A percentile compares a stretch with the other conserved stretches of the same genome.
These are phyloP conservation scores for Fusarium transvaalense DNA, from an alignment of 2,329 filamentous ascomycete genomes.

Conservation along the genomic window DNA sequence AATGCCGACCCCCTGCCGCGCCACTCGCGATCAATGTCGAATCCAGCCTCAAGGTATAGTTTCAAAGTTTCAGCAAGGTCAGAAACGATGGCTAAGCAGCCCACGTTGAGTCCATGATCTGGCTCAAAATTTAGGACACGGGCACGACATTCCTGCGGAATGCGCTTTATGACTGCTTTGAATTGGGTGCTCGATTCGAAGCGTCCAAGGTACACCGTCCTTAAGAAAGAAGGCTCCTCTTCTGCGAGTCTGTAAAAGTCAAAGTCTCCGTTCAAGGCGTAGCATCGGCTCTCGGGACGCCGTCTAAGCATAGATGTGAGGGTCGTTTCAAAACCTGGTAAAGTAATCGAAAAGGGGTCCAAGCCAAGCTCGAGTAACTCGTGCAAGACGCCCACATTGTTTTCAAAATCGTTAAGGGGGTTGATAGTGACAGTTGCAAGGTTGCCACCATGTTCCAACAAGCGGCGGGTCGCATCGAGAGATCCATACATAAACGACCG, in stretches of 20 bases:
- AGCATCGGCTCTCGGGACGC: neutral
- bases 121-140: slow-evolving; percentile 28
- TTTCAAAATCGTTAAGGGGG: neutral
- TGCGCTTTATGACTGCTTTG: slow-evolving; percentile 32
- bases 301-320: slow-evolving; percentile 10
- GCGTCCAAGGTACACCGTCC: neutral
- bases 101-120: neutral
- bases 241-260: slow-evolving; percentile 37
- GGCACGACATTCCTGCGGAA: slow-evolving; percentile 26
- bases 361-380: slow-evolving; percentile 29
- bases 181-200: neutral
- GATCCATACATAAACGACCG: slow-evolving; percentile 1
- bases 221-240: slow-evolving; percentile 33
- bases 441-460: slow-evolving; percentile 35
- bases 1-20: slow-evolving; percentile 34
- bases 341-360: slow-evolving; percentile 14
- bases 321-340: slow-evolving; percentile 1
- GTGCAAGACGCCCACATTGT: neutral
- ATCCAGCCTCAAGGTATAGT: slow-evolving; percentile 31
- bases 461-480: slow-evolving; percentile 4
- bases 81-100: slow-evolving; percentile 19
- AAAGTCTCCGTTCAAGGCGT: slow-evolving; percentile 34
- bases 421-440: slow-evolving; percentile 6
- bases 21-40: slow-evolving; percentile 34
- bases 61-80: slow-evolving; percentile 10